A percentile compares a stretch with the other conserved stretches of the same genome.
These are phyloP conservation scores for Apostasia shenzhenica DNA, from an alignment of 106 monocot genomes.

Conservation along the genomic window DNA sequence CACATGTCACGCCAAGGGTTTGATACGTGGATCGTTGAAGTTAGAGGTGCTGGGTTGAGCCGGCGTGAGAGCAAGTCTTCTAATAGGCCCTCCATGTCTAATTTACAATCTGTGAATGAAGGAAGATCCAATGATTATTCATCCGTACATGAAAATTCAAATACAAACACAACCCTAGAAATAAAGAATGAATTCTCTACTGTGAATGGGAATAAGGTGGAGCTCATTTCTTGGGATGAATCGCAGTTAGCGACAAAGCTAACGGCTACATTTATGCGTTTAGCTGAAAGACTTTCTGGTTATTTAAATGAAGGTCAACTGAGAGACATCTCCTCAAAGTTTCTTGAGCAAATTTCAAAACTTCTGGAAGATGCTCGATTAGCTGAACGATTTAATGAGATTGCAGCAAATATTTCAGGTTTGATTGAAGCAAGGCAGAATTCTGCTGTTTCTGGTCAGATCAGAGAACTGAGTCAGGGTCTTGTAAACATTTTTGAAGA, in stretches of 20 bases:
- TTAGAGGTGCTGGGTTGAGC: slow-evolving; percentile 92
- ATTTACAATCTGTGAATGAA: slow-evolving; percentile 10
- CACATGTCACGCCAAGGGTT: slow-evolving; percentile 95
- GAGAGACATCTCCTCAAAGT: slow-evolving; percentile 49
- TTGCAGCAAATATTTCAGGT: slow-evolving; percentile 55
- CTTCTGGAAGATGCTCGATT: slow-evolving; percentile 75
- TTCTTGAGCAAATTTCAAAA: slow-evolving; percentile 81
- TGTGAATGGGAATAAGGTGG: slow-evolving; percentile 22
- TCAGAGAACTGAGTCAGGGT: slow-evolving; percentile 69
- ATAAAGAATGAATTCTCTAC: slow-evolving; percentile 10
- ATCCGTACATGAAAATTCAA: slow-evolving; percentile 12
- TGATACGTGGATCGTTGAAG: slow-evolving; percentile 98
- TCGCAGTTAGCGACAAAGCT: slow-evolving; percentile 50
- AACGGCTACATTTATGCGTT: slow-evolving; percentile 49
- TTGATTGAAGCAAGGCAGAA: slow-evolving; percentile 72
- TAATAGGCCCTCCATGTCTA: slow-evolving; percentile 8
- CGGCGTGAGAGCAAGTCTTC: slow-evolving; percentile 25
- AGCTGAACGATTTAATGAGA: slow-evolving; percentile 71
- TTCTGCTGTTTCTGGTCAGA: slow-evolving; percentile 63
- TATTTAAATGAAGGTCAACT: slow-evolving; percentile 85
- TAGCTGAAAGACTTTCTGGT: slow-evolving; percentile 80
- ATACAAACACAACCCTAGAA: slow-evolving; percentile 1
- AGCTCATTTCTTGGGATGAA: slow-evolving; percentile 37
- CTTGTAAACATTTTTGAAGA: slow-evolving; percentile 76
- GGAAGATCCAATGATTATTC: slow-evolving; percentile 14